Conservation (phyloP, 2,329 filamentous ascomycete genomes). For the Fusarium circinatum region DNA sequence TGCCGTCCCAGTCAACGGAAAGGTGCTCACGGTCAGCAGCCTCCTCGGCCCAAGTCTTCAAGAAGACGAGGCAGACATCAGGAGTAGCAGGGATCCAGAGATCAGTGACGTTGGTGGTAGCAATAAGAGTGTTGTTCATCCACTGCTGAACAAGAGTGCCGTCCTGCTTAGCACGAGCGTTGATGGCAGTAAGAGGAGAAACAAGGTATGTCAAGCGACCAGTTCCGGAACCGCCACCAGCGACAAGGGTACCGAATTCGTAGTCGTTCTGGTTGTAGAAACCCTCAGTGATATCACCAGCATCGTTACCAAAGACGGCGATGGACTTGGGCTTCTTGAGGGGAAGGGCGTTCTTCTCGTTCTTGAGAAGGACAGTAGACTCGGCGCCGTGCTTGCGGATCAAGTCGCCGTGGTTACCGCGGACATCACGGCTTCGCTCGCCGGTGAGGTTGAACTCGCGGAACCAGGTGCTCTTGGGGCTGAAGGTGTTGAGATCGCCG, state of each 20-base stretch:
- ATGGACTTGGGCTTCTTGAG: slow-evolving; percentile 66
- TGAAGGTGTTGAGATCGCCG: slow-evolving; percentile 60
- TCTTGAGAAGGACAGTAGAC: slow-evolving; percentile 79
- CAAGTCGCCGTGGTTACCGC: slow-evolving; percentile 65
- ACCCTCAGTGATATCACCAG: slow-evolving; percentile 66
- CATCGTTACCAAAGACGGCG: slow-evolving; percentile 65
- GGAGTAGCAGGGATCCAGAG: slow-evolving; percentile 62
- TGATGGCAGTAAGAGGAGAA: slow-evolving; percentile 53
- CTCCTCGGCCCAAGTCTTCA: slow-evolving; percentile 75
- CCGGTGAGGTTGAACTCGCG: slow-evolving; percentile 57
- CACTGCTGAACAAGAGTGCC: slow-evolving; percentile 58
- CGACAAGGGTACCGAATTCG: slow-evolving; percentile 67
- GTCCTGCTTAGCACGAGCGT: slow-evolving; percentile 58
- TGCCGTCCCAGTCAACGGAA: slow-evolving; percentile 67
- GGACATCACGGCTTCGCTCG: slow-evolving; percentile 61
- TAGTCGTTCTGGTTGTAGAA: slow-evolving; percentile 72
- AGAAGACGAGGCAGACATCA: slow-evolving; percentile 73
- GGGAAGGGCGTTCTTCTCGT: slow-evolving; percentile 69
- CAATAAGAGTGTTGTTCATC: slow-evolving; percentile 59
- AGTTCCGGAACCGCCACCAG: slow-evolving; percentile 64
- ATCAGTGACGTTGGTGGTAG: slow-evolving; percentile 51
- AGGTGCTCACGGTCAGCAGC: slow-evolving; percentile 65
- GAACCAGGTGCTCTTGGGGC: slow-evolving; percentile 59
- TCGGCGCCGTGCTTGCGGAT: slow-evolving; percentile 64
- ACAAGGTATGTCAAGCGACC: slow-evolving; percentile 53